A percentile compares a stretch with the other conserved stretches of the same genome.
Evolutionary conservation across 2,329 filamentous ascomycete species (phyloP).

Genomic region (Plenodomus lindquistii): DNA sequence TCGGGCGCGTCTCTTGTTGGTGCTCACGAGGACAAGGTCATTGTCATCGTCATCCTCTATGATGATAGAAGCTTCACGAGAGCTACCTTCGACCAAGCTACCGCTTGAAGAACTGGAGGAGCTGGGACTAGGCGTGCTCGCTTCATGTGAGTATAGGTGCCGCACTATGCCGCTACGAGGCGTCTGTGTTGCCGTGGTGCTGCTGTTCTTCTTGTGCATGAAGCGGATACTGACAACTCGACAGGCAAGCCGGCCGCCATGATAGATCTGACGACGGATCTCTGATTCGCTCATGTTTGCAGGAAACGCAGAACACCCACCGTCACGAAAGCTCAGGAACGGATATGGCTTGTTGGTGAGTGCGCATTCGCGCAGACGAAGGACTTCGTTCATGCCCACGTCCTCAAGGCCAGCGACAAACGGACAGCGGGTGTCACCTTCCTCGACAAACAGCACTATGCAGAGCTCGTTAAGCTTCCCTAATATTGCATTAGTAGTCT

Average conservation of each 20-base stretch:
- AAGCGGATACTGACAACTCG: conserved; percentile 1
- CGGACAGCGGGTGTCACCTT: conserved; percentile 1
- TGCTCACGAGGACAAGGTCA: background rate
- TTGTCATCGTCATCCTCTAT: background rate
- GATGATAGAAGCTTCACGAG: background rate
- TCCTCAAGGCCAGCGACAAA: conserved; percentile 5
- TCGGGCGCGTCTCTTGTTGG: background rate
- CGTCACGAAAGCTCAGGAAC: background rate
- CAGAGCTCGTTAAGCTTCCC: conserved; percentile 18
- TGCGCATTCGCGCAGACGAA: background rate
- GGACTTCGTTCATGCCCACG: background rate
- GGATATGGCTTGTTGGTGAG: conserved; percentile 7
- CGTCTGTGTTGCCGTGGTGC: background rate
- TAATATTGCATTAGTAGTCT: conserved; percentile 4
- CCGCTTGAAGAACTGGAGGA: background rate
- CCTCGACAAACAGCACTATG: conserved; percentile 3
- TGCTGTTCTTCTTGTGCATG: background rate
- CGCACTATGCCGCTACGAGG: conserved; percentile 8
- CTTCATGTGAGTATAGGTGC: conserved; percentile 5
- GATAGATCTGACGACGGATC: conserved; percentile 3
- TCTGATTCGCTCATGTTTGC: background rate
- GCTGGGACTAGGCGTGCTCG: background rate
- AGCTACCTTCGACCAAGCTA: background rate
- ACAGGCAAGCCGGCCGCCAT: conserved; percentile 1
- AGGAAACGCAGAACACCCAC: background rate